A percentile compares a stretch with the other conserved stretches of the same genome.
Evolutionary conservation across 352 stramenopile species (phyloP).

Genomic region (Phytophthora colocasiae): DNA sequence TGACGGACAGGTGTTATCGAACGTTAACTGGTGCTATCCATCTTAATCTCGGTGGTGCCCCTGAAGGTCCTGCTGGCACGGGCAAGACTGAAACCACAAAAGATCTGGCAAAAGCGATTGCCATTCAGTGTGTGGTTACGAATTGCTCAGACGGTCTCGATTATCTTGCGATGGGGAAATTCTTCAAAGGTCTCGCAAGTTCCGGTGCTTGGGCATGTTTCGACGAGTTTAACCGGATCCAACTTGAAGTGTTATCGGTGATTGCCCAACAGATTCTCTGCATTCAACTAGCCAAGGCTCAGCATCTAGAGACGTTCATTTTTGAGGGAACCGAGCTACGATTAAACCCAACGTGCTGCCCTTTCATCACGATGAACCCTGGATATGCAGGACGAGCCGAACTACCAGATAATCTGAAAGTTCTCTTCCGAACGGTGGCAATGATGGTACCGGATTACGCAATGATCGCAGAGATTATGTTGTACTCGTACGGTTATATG

Average conservation of each 20-base stretch:
- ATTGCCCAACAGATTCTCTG: slow-evolving; percentile 94
- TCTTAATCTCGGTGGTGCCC: slow-evolving; percentile 91
- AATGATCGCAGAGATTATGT: slow-evolving; percentile 95
- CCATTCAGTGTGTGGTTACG: slow-evolving; percentile 94
- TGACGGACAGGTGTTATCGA: slow-evolving; percentile 93
- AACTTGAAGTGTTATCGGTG: slow-evolving; percentile 93
- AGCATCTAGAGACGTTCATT: slow-evolving; percentile 82
- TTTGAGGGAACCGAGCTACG: slow-evolving; percentile 93
- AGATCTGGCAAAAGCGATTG: slow-evolving; percentile 92
- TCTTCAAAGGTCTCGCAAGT: slow-evolving; percentile 93
- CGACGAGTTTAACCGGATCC: slow-evolving; percentile 95
- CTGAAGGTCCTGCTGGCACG: slow-evolving; percentile 90
- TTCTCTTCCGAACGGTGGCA: slow-evolving; percentile 92
- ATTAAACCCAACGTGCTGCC: slow-evolving; percentile 91
- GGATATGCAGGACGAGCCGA: slow-evolving; percentile 90
- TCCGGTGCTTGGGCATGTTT: slow-evolving; percentile 94
- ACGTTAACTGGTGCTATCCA: slow-evolving; percentile 93
- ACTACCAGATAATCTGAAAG: slow-evolving; percentile 94
- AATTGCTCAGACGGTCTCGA: slow-evolving; percentile 92
- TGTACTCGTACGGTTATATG: slow-evolving; percentile 95
- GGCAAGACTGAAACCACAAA: slow-evolving; percentile 95
- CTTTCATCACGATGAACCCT: slow-evolving; percentile 95
- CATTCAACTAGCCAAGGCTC: slow-evolving; percentile 89
- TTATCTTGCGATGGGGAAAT: slow-evolving; percentile 94
- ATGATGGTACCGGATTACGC: slow-evolving; percentile 96